Base-by-base conservation (phyloP, 1,284 basidiomycete genomes). In the Cryptococcus jaspeensis region DNA sequence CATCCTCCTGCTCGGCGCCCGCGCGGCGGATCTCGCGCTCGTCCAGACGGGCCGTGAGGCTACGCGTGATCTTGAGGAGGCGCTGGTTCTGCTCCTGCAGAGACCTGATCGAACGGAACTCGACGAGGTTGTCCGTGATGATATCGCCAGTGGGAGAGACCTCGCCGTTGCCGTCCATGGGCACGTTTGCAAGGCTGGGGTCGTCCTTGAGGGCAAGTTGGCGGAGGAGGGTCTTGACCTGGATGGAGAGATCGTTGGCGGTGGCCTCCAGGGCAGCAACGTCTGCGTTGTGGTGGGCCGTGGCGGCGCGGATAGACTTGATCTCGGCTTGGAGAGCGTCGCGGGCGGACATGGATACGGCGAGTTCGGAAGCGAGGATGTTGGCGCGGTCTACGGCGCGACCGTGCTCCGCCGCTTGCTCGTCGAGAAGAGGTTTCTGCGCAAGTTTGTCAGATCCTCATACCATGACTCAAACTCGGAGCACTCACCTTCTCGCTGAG, bases 41-140 rank as follows among this genome's bases (percentile, higher is more conserved):
- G 73, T 92, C 90, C 80, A 93, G 84, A 79, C 87, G 87, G 38
- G 81, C 78, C 8, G 86, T 88, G 35, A 93, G 80, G 59, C 90
- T 88, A 22, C 94, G 83, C 8, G 89, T 87, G 59, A 96, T 86
- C 70, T 84, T 86, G 35, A 99, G 80, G 9, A 98, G 80, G 64
- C 89, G 88, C 76, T 89, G 86, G 74, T 99, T 99, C 79, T 96
- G 92, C 49, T 87, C 84, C 68, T 96, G 92, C 28, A 99, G 80
- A 20, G 84, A 82, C 12, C 84, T 82, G 48, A 98, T 84, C 1
- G 87, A 89, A 46, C 82, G 82, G 85, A 94, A 99, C 25, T 92
- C 84, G 46, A 98, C 89, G 13, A 99, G 84, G 66, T 93, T 84
- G 70, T 89, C 89, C 22, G 90, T 89, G 74, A 98, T 95, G 62